These are phyloP conservation scores for Elongisporangium anandrum DNA, from an alignment of 352 stramenopile genomes.

Conservation along the genomic window DNA sequence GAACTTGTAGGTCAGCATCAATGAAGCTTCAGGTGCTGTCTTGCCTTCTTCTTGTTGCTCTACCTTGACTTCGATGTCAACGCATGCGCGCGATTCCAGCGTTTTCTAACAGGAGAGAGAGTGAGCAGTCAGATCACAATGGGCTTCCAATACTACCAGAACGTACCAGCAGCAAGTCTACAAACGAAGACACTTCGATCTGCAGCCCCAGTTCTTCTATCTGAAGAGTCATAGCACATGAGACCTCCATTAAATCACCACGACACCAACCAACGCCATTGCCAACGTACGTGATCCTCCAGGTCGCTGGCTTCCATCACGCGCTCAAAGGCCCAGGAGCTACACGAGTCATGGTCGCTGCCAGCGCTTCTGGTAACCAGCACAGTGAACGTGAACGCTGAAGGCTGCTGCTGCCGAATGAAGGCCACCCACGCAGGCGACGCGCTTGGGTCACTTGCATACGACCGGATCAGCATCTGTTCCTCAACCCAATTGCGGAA, in stretches of 20 bases:
- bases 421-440: conserved; percentile 37
- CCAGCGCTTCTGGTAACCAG: conserved; percentile 10
- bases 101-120: conserved; percentile 22
- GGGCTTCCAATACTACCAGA: neutral
- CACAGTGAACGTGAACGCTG: conserved; percentile 27
- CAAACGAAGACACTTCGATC: conserved; percentile 26
- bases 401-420: conserved; percentile 12
- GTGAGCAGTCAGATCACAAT: neutral
- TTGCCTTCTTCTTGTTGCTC: neutral
- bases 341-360: conserved; percentile 10
- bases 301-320: conserved; percentile 23
- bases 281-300: conserved; percentile 22
- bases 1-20: conserved; percentile 65
- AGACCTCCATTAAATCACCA: neutral
- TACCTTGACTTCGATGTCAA: conserved; percentile 20
- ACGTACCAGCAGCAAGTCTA: conserved; percentile 27
- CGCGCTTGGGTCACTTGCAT: conserved; percentile 15
- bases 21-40: conserved; percentile 17
- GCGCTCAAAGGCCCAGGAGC: conserved; percentile 19
- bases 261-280: neutral
- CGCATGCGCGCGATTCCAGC: conserved; percentile 31
- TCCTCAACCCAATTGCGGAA: conserved; percentile 1
- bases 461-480: conserved; percentile 21
- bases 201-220: conserved; percentile 60
- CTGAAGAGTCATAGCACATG: conserved; percentile 10